Conservation (phyloP, 345 rosid species). For the Linum usitatissimum region DNA sequence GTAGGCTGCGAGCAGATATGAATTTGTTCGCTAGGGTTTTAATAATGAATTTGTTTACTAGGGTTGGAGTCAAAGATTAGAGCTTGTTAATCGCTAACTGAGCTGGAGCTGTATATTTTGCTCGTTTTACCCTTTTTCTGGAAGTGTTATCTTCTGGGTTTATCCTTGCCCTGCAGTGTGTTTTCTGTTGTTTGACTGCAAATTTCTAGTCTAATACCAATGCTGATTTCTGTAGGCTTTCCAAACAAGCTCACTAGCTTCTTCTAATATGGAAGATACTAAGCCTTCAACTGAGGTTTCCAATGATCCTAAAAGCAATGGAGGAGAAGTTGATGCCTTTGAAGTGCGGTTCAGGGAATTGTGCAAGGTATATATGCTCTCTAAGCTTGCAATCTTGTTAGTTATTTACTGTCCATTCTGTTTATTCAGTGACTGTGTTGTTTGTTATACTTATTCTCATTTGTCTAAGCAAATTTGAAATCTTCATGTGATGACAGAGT, state of each 20-base stretch:
- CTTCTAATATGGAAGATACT: neutral
- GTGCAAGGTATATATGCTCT: neutral
- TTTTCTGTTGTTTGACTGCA: neutral
- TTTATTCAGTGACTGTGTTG: neutral
- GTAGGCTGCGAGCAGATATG: neutral
- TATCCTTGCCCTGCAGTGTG: neutral
- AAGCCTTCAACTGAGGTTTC: neutral
- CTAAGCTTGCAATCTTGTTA: neutral
- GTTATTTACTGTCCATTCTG: neutral
- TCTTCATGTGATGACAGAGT: constrained; percentile 37
- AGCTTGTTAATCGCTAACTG: neutral
- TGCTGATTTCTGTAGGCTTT: neutral
- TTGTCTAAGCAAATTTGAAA: neutral
- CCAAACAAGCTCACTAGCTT: neutral
- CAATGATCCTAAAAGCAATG: constrained; percentile 11
- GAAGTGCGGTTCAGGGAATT: constrained; percentile 32
- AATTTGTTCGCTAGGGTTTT: neutral
- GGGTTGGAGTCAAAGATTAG: neutral
- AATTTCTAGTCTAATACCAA: neutral
- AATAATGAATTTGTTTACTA: neutral
- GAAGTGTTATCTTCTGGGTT: neutral
- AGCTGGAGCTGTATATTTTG: neutral
- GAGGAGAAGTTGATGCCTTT: constrained; percentile 20
- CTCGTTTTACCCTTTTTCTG: neutral
- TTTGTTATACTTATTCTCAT: neutral